These are phyloP conservation scores for Kazachstania sp. DNA, from an alignment of 1,139 yeast genomes.

Conservation along the genomic window DNA sequence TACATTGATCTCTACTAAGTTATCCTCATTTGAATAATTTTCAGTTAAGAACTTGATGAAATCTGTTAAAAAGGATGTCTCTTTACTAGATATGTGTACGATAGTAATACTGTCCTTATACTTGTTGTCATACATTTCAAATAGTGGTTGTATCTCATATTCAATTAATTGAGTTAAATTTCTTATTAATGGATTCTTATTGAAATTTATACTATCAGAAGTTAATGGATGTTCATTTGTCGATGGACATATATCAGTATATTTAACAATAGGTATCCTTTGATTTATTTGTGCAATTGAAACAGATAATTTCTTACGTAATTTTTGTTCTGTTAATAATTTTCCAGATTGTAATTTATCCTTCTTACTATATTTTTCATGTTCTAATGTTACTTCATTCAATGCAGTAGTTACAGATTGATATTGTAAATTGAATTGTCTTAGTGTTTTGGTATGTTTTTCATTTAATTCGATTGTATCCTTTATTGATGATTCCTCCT, in stretches of 20 bases:
- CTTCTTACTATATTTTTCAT: neutral
- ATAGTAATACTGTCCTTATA: neutral
- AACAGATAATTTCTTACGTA: slow-evolving; percentile 1
- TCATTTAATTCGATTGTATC: neutral
- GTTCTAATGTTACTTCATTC: neutral
- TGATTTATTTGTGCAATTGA: slow-evolving; percentile 4
- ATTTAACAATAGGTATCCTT: neutral
- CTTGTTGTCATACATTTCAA: neutral
- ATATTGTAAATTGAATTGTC: neutral
- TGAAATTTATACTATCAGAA: slow-evolving; percentile 1
- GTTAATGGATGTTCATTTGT: neutral
- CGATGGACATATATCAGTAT: neutral
- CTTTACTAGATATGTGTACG: neutral
- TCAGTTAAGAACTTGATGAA: too few species aligned
- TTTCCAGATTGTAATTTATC: neutral
- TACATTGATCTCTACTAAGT: too few species aligned
- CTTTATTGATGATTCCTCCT: neutral
- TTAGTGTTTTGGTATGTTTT: neutral
- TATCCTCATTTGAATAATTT: too few species aligned
- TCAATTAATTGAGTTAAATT: neutral
- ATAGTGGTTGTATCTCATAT: slow-evolving; percentile 1
- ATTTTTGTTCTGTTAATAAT: slow-evolving; percentile 1
- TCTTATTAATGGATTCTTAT: slow-evolving; percentile 1
- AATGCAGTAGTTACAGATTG: neutral
- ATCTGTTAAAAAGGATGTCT: too few species aligned